Conservation (phyloP, 768 basidiomycete genomes). For the Kondoa malvinella region DNA sequence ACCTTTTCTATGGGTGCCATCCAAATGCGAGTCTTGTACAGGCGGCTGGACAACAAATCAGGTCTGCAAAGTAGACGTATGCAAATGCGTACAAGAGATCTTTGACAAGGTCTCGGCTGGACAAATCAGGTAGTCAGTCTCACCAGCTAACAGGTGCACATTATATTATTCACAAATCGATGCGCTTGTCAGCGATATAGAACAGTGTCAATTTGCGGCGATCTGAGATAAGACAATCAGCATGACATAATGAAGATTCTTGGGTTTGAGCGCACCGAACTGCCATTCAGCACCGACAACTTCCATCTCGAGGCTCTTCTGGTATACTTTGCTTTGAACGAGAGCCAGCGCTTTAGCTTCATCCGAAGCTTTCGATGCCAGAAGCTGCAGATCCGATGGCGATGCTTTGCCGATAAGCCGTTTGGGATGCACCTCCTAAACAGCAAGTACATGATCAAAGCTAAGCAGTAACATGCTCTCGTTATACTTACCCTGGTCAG, state of each 20-base stretch:
- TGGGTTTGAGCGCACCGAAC: conserved; percentile 44
- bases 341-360: conserved; percentile 80
- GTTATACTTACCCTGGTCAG: conserved; percentile 10
- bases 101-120: conserved; percentile 16
- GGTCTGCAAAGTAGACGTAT: not conserved
- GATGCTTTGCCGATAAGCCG: conserved; percentile 81
- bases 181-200: conserved; percentile 85
- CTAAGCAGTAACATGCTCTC: conserved; percentile 36
- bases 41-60: not conserved
- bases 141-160: not conserved
- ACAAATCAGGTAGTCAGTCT: not conserved
- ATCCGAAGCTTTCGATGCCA: conserved; percentile 69
- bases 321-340: conserved; percentile 77
- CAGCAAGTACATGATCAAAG: conserved; percentile 11
- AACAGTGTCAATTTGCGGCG: conserved; percentile 96
- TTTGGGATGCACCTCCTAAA: conserved; percentile 89
- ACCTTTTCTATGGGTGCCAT: conserved; percentile 13
- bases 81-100: conserved; percentile 9
- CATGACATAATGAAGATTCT: not conserved
- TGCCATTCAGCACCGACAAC: conserved; percentile 98
- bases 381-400: conserved; percentile 62
- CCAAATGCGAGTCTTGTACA: conserved; percentile 87
- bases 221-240: conserved; percentile 35
- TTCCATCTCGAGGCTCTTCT: conserved; percentile 94
- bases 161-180: conserved; percentile 35